Conservation (phyloP, 306 rosid genomes). For the Ammopiptanthus mongolicus region DNA sequence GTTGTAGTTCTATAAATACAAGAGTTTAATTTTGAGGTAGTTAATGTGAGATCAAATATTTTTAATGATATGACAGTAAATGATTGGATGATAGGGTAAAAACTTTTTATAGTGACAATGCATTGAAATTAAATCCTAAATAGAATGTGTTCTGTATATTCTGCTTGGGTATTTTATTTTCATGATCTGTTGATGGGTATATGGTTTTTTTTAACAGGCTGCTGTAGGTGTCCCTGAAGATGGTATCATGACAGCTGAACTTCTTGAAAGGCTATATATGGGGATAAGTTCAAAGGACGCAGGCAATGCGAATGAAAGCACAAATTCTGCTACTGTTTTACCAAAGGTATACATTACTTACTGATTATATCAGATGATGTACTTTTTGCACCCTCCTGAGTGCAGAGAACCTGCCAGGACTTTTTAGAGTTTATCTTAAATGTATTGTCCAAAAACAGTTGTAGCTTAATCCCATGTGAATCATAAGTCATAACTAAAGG, state of each 20-base stretch:
- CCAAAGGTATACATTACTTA: constrained; percentile 40
- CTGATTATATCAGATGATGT: constrained; percentile 3
- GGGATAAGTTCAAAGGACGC: constrained; percentile 25
- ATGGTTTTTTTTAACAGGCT: constrained; percentile 42
- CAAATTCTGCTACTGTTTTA: constrained; percentile 14
- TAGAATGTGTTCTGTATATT: neutral
- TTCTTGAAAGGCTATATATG: constrained; percentile 54
- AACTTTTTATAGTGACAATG: too few relatives aligned
- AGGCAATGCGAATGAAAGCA: constrained; percentile 23
- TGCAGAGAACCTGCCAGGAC: neutral
- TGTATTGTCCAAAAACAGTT: neutral
- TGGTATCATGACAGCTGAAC: constrained; percentile 80
- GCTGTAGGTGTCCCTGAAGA: constrained; percentile 62
- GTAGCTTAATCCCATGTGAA: neutral
- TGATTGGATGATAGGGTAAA: too few relatives aligned
- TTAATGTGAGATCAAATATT: too few relatives aligned
- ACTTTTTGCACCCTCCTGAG: neutral
- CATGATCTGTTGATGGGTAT: constrained; percentile 2
- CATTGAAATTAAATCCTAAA: too few relatives aligned
- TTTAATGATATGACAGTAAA: too few relatives aligned
- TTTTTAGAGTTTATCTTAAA: neutral
- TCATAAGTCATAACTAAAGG: neutral
- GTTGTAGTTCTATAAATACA: neutral
- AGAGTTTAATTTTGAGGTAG: neutral
- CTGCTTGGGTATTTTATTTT: neutral